phyloP scores from a whole-genome alignment of 2,329 filamentous ascomycete species.

The Pestalotiopsis sp. region DNA sequence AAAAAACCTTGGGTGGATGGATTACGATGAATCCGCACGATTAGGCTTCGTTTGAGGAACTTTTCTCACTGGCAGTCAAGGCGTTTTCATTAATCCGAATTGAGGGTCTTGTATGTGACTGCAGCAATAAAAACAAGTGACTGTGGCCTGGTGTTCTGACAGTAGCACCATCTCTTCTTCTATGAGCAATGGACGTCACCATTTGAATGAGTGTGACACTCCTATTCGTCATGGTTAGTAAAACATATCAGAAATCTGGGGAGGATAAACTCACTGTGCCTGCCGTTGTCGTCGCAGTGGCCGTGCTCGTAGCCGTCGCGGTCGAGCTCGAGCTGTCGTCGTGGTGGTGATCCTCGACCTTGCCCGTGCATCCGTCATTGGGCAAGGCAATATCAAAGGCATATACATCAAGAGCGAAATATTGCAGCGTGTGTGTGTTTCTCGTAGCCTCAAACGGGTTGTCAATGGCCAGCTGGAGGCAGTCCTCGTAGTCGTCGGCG shows the following conservation, averaged over 20 bases:
- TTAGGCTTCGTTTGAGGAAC: background rate
- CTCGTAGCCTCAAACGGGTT: slow-evolving; percentile 51
- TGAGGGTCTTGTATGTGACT: too few relatives aligned
- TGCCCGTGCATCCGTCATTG: slow-evolving; percentile 63
- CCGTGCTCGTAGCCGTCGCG: background rate
- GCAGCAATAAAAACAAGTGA: too few relatives aligned
- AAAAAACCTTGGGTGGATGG: background rate
- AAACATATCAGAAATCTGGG: slow-evolving; percentile 17
- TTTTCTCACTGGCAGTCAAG: too few relatives aligned
- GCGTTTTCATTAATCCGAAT: too few relatives aligned
- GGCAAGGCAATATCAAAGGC: slow-evolving; percentile 67
- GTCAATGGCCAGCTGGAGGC: slow-evolving; percentile 52
- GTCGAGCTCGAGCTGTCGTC: background rate
- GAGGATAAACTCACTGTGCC: slow-evolving; percentile 3
- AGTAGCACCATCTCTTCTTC: background rate
- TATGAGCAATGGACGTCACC: slow-evolving; percentile 41
- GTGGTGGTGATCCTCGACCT: slow-evolving; percentile 16
- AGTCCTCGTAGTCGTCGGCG: slow-evolving; percentile 59
- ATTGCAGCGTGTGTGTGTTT: slow-evolving; percentile 67
- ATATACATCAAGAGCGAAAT: slow-evolving; percentile 71
- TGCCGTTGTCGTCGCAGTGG: background rate
- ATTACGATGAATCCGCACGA: background rate
- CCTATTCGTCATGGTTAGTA: slow-evolving; percentile 24
- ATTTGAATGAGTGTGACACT: slow-evolving; percentile 44
- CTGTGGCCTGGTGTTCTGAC: too few relatives aligned